Conservation (phyloP, 1,284 basidiomycete species). For the Athelia psychrophila region DNA sequence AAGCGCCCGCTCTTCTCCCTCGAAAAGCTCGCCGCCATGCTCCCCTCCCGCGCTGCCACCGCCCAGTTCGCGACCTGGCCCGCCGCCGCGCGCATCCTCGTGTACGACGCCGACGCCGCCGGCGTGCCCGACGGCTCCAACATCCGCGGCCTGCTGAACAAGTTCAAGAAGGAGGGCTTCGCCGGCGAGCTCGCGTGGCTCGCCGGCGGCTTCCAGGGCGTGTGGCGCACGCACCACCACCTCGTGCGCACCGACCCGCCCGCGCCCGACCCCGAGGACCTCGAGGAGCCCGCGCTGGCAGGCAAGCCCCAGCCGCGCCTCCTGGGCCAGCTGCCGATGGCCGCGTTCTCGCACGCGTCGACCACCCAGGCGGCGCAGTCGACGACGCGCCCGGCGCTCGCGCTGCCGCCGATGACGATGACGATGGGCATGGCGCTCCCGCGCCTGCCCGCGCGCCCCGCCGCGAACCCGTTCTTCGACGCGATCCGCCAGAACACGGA, state of each 20-base stretch:
- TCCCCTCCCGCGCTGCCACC: constrained; percentile 57
- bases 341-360: constrained; percentile 60
- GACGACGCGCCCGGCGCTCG: constrained; percentile 12
- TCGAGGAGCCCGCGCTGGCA: constrained; percentile 11
- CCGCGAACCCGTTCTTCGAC: constrained; percentile 90
- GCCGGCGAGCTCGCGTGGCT: constrained; percentile 70
- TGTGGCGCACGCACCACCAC: constrained; percentile 53
- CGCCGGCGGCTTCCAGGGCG: constrained; percentile 75
- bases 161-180: constrained; percentile 77
- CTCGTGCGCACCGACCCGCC: constrained; percentile 48
- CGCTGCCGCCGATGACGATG: constrained; percentile 15
- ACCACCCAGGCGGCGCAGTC: constrained; percentile 41
- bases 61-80: constrained; percentile 60
- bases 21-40: constrained; percentile 71
- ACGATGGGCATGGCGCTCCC: constrained; percentile 18
- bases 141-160: constrained; percentile 77
- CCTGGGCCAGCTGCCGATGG: constrained; percentile 47
- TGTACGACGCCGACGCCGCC: constrained; percentile 79
- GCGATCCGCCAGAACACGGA: constrained; percentile 95
- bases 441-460: constrained; percentile 26
- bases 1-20: constrained; percentile 85
- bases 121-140: constrained; percentile 63
- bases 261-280: constrained; percentile 40
- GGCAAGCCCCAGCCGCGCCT: constrained; percentile 48
- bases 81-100: constrained; percentile 59